phyloP scores from a whole-genome alignment of 108 stramenopile species.

The Cylindrotheca fusiformis region DNA sequence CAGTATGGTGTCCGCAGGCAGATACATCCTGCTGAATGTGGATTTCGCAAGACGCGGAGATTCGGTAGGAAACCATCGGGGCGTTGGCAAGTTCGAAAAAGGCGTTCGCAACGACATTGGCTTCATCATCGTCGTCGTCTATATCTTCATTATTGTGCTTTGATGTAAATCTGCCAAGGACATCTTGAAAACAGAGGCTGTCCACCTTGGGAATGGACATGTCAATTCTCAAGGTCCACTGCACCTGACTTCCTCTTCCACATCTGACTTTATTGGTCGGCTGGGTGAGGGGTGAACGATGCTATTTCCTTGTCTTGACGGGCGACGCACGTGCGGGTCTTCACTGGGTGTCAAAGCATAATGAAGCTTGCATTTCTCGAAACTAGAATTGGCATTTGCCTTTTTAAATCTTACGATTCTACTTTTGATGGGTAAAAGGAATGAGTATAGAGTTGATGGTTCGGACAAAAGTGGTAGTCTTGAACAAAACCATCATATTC shows the following conservation, averaged over 20 bases:
- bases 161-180: not conserved
- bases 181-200: slow-evolving; percentile 29
- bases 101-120: slow-evolving; percentile 23
- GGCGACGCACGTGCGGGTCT: too few species aligned
- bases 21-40: slow-evolving; percentile 49
- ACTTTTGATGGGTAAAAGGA: slow-evolving; percentile 6
- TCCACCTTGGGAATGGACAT: too few species aligned
- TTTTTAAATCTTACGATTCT: too few species aligned
- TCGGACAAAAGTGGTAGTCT: slow-evolving; percentile 37
- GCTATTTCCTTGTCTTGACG: too few species aligned
- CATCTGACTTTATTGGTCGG: too few species aligned
- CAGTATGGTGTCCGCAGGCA: slow-evolving; percentile 56
- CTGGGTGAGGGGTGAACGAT: too few species aligned
- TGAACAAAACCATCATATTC: slow-evolving; percentile 21
- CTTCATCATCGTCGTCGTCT: slow-evolving; percentile 13
- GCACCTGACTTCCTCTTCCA: too few species aligned
- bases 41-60: slow-evolving; percentile 14
- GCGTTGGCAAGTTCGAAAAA: slow-evolving; percentile 79
- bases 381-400: too few species aligned
- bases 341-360: too few species aligned
- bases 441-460: slow-evolving; percentile 21
- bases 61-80: slow-evolving; percentile 49
- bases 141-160: not conserved
- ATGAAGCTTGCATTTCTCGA: too few species aligned
- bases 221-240: too few species aligned